A percentile compares a stretch with the other conserved stretches of the same genome.
Conservation (phyloP, 2,329 filamentous ascomycete genomes). For the Sclerotinia glacialis region DNA sequence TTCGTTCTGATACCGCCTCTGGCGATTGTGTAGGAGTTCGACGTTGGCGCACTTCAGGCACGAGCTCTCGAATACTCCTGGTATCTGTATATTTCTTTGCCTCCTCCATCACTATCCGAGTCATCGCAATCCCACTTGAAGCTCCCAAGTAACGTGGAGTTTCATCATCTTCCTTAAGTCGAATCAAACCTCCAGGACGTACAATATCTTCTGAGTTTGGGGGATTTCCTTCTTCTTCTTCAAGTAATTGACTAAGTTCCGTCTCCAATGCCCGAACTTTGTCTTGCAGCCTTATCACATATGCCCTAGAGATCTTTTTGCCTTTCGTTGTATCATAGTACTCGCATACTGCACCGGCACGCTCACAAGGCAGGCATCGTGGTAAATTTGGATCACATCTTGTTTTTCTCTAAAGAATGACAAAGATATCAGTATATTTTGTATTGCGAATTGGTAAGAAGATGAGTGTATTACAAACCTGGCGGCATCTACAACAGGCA, state of each 20-base stretch:
- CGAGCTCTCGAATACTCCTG: constrained; percentile 86
- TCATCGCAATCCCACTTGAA: constrained; percentile 94
- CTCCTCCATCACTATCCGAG: constrained; percentile 90
- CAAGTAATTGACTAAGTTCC: constrained; percentile 75
- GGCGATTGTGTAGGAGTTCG: constrained; percentile 65
- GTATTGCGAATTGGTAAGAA: constrained; percentile 42
- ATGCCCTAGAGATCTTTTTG: constrained; percentile 81
- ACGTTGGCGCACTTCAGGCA: constrained; percentile 68
- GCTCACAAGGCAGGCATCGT: constrained; percentile 87
- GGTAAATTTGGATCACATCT: constrained; percentile 91
- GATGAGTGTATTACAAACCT: constrained; percentile 51
- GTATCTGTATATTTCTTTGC: constrained; percentile 91
- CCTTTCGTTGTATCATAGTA: constrained; percentile 91
- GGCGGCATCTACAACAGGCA: constrained; percentile 75
- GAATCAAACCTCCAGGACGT: constrained; percentile 80
- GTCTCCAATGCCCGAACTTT: constrained; percentile 78
- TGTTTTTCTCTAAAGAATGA: constrained; percentile 70
- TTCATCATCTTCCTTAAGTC: constrained; percentile 81
- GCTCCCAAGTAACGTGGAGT: constrained; percentile 84
- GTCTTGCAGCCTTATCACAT: constrained; percentile 89
- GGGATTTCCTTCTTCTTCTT: constrained; percentile 70
- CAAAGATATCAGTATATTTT: constrained; percentile 25
- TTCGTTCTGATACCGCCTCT: constrained; percentile 54
- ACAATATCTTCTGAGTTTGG: constrained; percentile 81
- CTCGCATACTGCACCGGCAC: constrained; percentile 86